Evolutionary conservation across 331 rosid genomes (phyloP).

Genomic region (Quercus phellos): DNA sequence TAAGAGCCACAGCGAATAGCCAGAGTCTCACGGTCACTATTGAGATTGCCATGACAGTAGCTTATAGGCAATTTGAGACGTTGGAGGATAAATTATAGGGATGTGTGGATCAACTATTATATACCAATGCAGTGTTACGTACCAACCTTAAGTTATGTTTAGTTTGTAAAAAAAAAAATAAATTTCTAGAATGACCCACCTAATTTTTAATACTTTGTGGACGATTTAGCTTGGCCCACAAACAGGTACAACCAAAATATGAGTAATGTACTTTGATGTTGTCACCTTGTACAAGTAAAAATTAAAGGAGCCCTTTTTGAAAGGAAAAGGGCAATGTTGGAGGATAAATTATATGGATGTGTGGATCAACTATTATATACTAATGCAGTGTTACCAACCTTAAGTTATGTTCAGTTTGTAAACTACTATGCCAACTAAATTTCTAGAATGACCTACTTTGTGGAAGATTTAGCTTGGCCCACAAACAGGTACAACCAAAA

Average conservation of each 20-base stretch:
- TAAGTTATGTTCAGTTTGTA: background rate
- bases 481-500: no score
- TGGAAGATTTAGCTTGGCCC: background rate
- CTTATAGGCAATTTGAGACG: background rate
- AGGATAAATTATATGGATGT: background rate
- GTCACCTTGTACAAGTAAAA: no score
- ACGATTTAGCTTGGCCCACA: background rate
- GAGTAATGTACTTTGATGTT: no score
- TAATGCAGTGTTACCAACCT: background rate
- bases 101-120: background rate
- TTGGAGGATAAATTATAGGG: background rate
- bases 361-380: background rate
- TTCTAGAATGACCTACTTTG: background rate
- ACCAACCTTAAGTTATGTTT: background rate
- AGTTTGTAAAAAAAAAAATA: background rate
- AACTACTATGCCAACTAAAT: background rate
- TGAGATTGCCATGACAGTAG: conserved; percentile 42
- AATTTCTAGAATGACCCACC: background rate
- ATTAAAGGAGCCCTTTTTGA: no score
- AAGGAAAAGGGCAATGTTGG: background rate
- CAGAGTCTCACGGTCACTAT: conserved; percentile 12
- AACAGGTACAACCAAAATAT: no score
- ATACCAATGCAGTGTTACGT: background rate
- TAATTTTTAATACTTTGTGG: background rate
- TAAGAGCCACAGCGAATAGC: conserved; percentile 34